Conservation (phyloP, 345 rosid genomes). For the Linum trigynum region DNA sequence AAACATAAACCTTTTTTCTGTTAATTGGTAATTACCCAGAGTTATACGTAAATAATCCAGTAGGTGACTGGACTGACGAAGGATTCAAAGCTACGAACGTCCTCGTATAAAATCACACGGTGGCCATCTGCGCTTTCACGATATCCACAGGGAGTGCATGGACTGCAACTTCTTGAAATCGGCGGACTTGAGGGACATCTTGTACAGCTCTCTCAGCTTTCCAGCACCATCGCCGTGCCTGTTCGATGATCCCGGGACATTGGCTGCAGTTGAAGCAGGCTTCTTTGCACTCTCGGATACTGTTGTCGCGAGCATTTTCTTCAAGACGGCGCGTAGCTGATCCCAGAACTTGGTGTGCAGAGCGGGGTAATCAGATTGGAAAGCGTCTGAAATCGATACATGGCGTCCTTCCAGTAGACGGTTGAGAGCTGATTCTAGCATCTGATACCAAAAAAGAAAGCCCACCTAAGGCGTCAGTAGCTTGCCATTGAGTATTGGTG, state of each 20-base stretch:
- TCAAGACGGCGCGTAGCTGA: conserved; percentile 60
- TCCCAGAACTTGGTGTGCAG: conserved; percentile 54
- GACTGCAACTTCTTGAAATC: conserved; percentile 40
- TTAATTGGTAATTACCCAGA: too few relatives aligned
- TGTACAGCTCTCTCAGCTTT: conserved; percentile 74
- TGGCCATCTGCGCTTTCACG: conserved; percentile 9
- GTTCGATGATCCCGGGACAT: conserved; percentile 19
- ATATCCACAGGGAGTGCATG: conserved; percentile 60
- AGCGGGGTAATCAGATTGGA: conserved; percentile 34
- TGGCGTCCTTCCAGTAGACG: conserved; percentile 60
- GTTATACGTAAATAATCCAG: too few relatives aligned
- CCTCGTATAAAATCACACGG: too few relatives aligned
- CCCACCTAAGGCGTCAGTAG: background rate
- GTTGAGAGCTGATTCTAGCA: conserved; percentile 66
- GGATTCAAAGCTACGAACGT: too few relatives aligned
- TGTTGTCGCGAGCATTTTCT: conserved; percentile 46
- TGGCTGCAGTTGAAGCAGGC: conserved; percentile 8
- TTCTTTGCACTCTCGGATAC: conserved; percentile 32
- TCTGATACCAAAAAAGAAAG: conserved; percentile 31
- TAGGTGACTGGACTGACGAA: too few relatives aligned
- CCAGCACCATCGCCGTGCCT: conserved; percentile 34
- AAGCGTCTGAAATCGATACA: conserved; percentile 27
- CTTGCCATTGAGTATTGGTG: too few relatives aligned
- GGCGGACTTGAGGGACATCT: conserved; percentile 53
- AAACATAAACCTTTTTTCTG: too few relatives aligned